Evolutionary conservation across 169 alveolate species (phyloP).

Genomic region (Toxoplasma gondii): DNA sequence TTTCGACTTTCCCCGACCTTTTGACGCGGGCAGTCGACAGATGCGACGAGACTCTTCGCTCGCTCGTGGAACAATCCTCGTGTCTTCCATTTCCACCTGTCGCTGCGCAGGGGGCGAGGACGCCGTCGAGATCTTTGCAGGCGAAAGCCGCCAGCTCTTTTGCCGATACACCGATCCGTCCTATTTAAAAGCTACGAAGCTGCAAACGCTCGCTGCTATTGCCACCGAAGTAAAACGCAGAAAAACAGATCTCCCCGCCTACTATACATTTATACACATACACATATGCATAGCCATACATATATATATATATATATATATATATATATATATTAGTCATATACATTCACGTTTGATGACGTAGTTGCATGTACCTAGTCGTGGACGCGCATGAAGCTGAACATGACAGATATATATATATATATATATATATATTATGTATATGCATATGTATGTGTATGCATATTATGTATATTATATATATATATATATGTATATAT

Average conservation of each 20-base stretch:
- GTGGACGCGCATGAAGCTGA: neutral
- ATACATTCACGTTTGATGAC: neutral
- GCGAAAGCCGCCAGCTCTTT: conserved; percentile 81
- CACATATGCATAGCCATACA: neutral
- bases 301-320: neutral
- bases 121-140: conserved; percentile 68
- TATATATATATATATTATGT: too few species aligned
- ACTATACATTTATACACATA: neutral
- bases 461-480: too few species aligned
- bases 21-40: too few species aligned
- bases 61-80: too few species aligned
- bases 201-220: conserved; percentile 45
- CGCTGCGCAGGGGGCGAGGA: neutral
- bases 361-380: neutral
- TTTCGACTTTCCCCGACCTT: too few species aligned
- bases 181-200: conserved; percentile 83
- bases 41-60: too few species aligned
- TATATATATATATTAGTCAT: neutral
- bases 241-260: neutral
- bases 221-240: conserved; percentile 18
- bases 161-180: conserved; percentile 85
- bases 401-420: too few species aligned
- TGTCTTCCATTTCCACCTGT: too few species aligned
- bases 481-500: too few species aligned
- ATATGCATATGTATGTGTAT: too few species aligned